Evolutionary conservation across 2,329 filamentous ascomycete genomes (phyloP).

Genomic region (Claviceps fusiformis): DNA sequence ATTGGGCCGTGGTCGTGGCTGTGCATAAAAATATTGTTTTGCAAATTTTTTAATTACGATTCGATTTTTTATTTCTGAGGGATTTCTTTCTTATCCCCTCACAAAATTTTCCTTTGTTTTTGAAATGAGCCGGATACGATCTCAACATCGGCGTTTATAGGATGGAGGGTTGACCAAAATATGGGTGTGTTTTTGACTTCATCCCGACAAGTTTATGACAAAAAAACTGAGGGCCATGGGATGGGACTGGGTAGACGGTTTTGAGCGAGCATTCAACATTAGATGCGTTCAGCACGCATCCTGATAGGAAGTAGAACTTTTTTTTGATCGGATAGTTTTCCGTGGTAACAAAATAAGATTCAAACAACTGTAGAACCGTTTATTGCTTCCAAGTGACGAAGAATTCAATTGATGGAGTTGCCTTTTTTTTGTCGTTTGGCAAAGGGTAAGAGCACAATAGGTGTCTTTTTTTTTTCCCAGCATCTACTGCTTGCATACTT

Average conservation of each 20-base stretch:
- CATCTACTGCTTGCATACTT: no score
- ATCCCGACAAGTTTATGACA: slow-evolving; percentile 20
- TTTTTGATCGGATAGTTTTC: slow-evolving; percentile 8
- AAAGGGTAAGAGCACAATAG: no score
- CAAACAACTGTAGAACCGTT: not conserved
- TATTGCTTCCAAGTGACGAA: slow-evolving; percentile 1
- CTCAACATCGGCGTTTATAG: slow-evolving; percentile 45
- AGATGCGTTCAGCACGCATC: slow-evolving; percentile 18
- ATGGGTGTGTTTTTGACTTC: slow-evolving; percentile 19
- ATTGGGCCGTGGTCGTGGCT: slow-evolving; percentile 4
- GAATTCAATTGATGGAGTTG: not conserved
- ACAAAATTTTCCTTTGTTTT: slow-evolving; percentile 14
- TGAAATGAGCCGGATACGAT: slow-evolving; percentile 32
- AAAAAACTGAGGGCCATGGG: slow-evolving; percentile 16
- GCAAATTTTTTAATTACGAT: slow-evolving; percentile 15
- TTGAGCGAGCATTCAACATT: slow-evolving; percentile 27
- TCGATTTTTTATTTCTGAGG: slow-evolving; percentile 11
- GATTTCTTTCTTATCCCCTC: not conserved
- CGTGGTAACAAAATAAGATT: slow-evolving; percentile 11
- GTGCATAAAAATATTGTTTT: slow-evolving; percentile 14
- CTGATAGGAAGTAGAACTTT: slow-evolving; percentile 16
- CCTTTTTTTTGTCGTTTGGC: slow-evolving; percentile 6
- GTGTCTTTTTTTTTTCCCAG: no score
- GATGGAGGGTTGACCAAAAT: slow-evolving; percentile 18
- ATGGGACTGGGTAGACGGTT: slow-evolving; percentile 10